Percentiles rank a stretch among this genome's conserved stretches.
Conservation (phyloP, 148 eudicot species). For the Fagopyrum tataricum region DNA sequence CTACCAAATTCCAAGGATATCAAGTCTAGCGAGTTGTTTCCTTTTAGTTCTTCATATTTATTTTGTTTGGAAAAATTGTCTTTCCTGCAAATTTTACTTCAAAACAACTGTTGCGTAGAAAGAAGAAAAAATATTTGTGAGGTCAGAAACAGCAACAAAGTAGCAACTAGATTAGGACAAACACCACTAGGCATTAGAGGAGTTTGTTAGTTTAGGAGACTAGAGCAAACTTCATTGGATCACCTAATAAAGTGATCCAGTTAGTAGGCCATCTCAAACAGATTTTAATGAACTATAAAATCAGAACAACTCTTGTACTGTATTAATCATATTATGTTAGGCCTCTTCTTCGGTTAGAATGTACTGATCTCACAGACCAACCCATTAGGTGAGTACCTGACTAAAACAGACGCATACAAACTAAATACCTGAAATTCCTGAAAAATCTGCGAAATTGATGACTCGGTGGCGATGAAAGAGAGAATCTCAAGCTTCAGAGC, state of each 20-base stretch:
- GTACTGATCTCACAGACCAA: neutral
- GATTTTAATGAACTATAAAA: neutral
- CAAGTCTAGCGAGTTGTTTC: neutral
- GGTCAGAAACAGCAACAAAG: neutral
- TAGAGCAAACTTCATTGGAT: neutral
- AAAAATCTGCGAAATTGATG: slow-evolving; percentile 69
- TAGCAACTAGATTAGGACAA: neutral
- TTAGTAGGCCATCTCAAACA: neutral
- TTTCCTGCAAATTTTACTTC: neutral
- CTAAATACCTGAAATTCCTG: slow-evolving; percentile 82
- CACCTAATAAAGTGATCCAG: neutral
- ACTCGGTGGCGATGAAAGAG: slow-evolving; percentile 66
- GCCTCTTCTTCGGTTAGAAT: neutral
- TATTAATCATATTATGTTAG: neutral
- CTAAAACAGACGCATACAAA: neutral
- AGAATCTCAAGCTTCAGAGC: slow-evolving; percentile 90
- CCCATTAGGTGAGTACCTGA: neutral
- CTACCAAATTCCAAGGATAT: neutral
- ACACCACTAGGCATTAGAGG: neutral
- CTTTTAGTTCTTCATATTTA: neutral
- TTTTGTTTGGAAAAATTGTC: neutral
- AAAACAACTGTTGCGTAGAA: neutral
- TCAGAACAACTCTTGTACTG: neutral
- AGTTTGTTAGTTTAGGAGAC: neutral
- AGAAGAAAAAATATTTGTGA: neutral